These are phyloP conservation scores for Geotrichum bryndzae DNA, from an alignment of 1,139 yeast genomes.

Conservation along the genomic window DNA sequence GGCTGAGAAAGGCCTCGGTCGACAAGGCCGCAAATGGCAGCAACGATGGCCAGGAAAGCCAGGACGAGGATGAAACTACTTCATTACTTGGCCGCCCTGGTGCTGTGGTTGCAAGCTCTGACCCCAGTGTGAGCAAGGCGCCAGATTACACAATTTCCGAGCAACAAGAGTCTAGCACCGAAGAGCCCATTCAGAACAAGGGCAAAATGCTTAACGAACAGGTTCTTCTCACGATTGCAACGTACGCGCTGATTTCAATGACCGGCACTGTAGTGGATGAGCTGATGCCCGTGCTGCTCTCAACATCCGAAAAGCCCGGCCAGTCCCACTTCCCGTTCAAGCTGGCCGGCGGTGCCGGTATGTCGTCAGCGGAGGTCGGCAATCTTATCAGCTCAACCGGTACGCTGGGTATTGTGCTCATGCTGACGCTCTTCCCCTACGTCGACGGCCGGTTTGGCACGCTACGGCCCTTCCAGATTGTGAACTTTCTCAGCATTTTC, in stretches of 20 bases:
- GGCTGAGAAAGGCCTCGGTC: conserved; percentile 22
- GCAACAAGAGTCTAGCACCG: not conserved
- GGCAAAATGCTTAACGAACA: conserved; percentile 29
- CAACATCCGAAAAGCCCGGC: conserved; percentile 34
- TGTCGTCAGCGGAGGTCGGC: conserved; percentile 47
- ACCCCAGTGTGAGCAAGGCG: not conserved
- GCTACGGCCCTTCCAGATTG: conserved; percentile 41
- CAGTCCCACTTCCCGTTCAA: conserved; percentile 44
- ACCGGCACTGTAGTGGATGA: conserved; percentile 54
- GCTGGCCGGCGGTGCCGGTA: conserved; percentile 47
- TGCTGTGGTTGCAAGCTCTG: not conserved
- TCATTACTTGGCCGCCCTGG: not conserved
- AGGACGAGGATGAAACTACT: conserved; percentile 14
- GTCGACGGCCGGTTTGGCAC: conserved; percentile 49
- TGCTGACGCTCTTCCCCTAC: conserved; percentile 49
- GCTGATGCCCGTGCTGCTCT: conserved; percentile 54
- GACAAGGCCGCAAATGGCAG: not conserved
- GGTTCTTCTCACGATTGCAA: conserved; percentile 41
- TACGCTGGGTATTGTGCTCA: conserved; percentile 47
- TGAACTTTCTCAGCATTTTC: conserved; percentile 43
- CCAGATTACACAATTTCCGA: not conserved
- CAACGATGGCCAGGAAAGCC: not conserved
- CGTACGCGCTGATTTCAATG: conserved; percentile 39
- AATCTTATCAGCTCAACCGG: conserved; percentile 52
- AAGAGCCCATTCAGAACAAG: not conserved